Percentiles rank a stretch among this genome's conserved stretches.
Conservation (phyloP, 78 protist genomes). For the Acrasis kona region DNA sequence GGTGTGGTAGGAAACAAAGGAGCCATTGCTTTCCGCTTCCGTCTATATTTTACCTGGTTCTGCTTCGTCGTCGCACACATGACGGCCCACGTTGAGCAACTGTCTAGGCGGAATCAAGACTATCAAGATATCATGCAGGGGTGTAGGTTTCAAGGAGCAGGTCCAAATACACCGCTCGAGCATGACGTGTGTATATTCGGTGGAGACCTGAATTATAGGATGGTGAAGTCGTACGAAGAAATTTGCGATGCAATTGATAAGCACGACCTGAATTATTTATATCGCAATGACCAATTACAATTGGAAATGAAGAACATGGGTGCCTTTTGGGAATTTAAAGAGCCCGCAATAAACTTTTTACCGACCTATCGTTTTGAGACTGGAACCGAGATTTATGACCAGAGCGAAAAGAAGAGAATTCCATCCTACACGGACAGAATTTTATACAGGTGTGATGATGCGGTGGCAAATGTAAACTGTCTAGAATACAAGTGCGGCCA, state of each 20-base stretch:
- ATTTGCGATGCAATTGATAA: neutral
- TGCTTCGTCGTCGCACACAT: slow-evolving; percentile 70
- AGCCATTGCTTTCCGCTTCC: slow-evolving; percentile 64
- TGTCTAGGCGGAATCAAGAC: slow-evolving; percentile 60
- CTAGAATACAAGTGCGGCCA: too few species aligned
- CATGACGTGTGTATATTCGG: slow-evolving; percentile 25
- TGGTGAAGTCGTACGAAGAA: slow-evolving; percentile 21
- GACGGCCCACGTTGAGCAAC: slow-evolving; percentile 81
- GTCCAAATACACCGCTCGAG: slow-evolving; percentile 3
- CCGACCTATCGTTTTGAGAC: slow-evolving; percentile 68
- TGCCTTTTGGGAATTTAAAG: slow-evolving; percentile 9
- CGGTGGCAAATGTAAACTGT: too few species aligned
- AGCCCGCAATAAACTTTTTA: slow-evolving; percentile 31
- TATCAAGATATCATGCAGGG: slow-evolving; percentile 61
- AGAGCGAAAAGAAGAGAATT: slow-evolving; percentile 48
- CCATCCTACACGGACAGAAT: slow-evolving; percentile 67
- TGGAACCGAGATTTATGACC: slow-evolving; percentile 48
- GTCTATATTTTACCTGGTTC: slow-evolving; percentile 44
- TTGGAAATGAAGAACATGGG: neutral
- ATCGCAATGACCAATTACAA: neutral
- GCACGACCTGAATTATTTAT: neutral
- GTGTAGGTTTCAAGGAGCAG: too few species aligned
- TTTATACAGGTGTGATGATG: too few species aligned
- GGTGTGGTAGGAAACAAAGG: slow-evolving; percentile 82
- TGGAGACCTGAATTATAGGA: slow-evolving; percentile 55